Percentiles rank a stretch among this genome's conserved stretches.
phyloP scores from a whole-genome alignment of 192 early-diverging fungal species.

The Coemansia sp. region DNA sequence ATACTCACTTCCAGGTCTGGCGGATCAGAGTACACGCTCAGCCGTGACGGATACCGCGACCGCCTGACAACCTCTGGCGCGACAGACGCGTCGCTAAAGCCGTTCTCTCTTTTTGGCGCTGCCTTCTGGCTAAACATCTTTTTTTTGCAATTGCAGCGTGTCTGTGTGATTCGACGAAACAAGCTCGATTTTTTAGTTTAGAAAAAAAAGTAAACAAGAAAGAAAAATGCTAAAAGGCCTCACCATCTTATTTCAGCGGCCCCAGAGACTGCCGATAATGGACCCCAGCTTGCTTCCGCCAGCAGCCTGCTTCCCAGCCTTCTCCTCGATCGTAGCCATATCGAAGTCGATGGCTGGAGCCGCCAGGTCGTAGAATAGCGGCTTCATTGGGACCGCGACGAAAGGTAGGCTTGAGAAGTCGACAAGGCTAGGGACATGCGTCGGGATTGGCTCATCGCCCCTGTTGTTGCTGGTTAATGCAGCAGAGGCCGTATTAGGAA shows the following conservation, averaged over 20 bases:
- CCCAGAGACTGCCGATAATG: slow-evolving; percentile 50
- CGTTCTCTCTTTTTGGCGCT: slow-evolving; percentile 18
- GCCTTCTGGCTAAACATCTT: slow-evolving; percentile 48
- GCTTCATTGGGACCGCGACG: slow-evolving; percentile 37
- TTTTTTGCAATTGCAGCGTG: neutral
- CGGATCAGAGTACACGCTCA: slow-evolving; percentile 37
- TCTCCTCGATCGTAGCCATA: slow-evolving; percentile 22
- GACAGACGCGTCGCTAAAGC: slow-evolving; percentile 12
- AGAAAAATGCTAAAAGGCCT: no score
- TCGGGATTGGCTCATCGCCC: neutral
- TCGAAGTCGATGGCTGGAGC: slow-evolving; percentile 44
- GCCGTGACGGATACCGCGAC: slow-evolving; percentile 48
- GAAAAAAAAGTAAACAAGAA: neutral
- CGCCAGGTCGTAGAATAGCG: slow-evolving; percentile 53
- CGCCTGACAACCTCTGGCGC: slow-evolving; percentile 49
- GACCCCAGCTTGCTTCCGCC: slow-evolving; percentile 33
- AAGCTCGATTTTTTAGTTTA: neutral
- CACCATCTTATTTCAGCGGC: slow-evolving; percentile 1
- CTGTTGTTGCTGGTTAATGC: neutral
- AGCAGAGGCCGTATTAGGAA: slow-evolving; percentile 19
- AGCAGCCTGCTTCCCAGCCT: slow-evolving; percentile 21
- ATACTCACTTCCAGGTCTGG: slow-evolving; percentile 53
- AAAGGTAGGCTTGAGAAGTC: slow-evolving; percentile 18
- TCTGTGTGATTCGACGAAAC: neutral
- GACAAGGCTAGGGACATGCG: slow-evolving; percentile 26